phyloP scores from a whole-genome alignment of 2,329 filamentous ascomycete genomes.

The Trichoderma harzianum region DNA sequence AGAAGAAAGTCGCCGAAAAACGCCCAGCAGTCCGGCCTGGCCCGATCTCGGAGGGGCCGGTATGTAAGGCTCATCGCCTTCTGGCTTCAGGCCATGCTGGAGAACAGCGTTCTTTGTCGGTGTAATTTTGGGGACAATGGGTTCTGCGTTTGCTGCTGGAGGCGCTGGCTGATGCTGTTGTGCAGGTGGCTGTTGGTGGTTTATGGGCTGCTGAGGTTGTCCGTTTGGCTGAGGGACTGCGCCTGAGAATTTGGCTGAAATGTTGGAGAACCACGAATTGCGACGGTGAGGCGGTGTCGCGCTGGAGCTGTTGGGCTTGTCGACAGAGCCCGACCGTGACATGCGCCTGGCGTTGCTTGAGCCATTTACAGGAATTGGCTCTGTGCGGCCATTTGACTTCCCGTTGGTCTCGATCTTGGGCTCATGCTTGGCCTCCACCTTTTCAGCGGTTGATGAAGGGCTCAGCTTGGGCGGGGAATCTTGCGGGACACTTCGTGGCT shows the following conservation, averaged over 20 bases:
- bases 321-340: constrained; percentile 36
- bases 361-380: constrained; percentile 27
- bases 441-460: constrained; percentile 27
- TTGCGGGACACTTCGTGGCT: constrained; percentile 33
- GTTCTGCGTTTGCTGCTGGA: constrained; percentile 31
- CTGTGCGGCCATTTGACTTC: constrained; percentile 21
- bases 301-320: constrained; percentile 29
- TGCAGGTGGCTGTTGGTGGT: constrained; percentile 19
- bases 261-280: constrained; percentile 88
- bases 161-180: constrained; percentile 19
- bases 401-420: constrained; percentile 19
- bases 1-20: constrained; percentile 78
- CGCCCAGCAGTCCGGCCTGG: constrained; percentile 72
- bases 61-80: constrained; percentile 65
- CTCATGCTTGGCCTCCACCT: constrained; percentile 10
- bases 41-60: constrained; percentile 69
- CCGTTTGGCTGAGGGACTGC: constrained; percentile 36
- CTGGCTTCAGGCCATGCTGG: constrained; percentile 51
- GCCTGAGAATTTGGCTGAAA: constrained; percentile 88
- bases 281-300: constrained; percentile 50
- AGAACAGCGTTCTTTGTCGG: constrained; percentile 58
- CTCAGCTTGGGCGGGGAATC: constrained; percentile 26
- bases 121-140: constrained; percentile 44
- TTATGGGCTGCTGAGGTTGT: neutral
- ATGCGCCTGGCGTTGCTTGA: constrained; percentile 26